phyloP scores from a whole-genome alignment of 2,329 filamentous ascomycete species.

The Hypoxylon sp. region DNA sequence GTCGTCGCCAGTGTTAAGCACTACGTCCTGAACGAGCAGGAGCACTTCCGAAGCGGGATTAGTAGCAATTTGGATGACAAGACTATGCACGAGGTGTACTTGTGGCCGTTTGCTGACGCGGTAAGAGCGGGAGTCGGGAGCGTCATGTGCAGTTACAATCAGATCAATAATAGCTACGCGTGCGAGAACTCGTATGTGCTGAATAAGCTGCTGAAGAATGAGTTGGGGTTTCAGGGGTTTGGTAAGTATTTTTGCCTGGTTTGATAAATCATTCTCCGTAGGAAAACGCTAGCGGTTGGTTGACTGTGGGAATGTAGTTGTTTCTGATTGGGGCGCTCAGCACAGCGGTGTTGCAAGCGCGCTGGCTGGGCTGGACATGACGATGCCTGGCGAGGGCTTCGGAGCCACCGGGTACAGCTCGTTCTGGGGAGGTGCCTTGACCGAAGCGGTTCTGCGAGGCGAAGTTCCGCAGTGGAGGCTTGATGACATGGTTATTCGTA shows the following conservation, averaged over 20 bases:
- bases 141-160: conserved; percentile 79
- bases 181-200: conserved; percentile 84
- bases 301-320: conserved; percentile 35
- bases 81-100: conserved; percentile 81
- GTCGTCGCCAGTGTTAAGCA: conserved; percentile 85
- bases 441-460: conserved; percentile 45
- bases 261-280: no score
- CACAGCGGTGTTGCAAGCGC: conserved; percentile 69
- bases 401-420: conserved; percentile 51
- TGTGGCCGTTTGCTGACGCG: conserved; percentile 83
- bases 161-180: conserved; percentile 82
- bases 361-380: conserved; percentile 61
- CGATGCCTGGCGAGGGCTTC: conserved; percentile 58
- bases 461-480: conserved; percentile 46
- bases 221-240: conserved; percentile 85
- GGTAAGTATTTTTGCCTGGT: conserved; percentile 60
- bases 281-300: not conserved
- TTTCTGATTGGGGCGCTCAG: conserved; percentile 83
- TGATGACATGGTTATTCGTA: conserved; percentile 89
- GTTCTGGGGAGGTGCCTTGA: conserved; percentile 49
- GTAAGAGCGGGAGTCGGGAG: conserved; percentile 75
- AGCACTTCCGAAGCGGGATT: conserved; percentile 49
- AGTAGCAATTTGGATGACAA: conserved; percentile 76
- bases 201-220: conserved; percentile 82
- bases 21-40: conserved; percentile 77